phyloP scores from a whole-genome alignment of 2,329 filamentous ascomycete species.

The Pseudogymnoascus sp. region DNA sequence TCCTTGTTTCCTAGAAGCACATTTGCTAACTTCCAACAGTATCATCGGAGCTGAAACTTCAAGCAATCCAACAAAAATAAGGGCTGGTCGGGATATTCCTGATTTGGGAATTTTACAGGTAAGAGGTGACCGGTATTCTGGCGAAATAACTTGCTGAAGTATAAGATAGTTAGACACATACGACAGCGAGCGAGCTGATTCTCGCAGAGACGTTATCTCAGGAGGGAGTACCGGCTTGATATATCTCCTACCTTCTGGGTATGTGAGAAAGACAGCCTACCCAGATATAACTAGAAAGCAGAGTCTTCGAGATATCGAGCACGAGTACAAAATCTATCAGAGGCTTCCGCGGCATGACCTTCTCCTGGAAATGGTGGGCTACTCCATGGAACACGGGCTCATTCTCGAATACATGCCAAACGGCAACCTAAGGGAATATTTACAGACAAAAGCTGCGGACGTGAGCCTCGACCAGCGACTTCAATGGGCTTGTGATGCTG shows the following conservation, averaged over 20 bases:
- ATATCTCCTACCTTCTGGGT: conserved; percentile 11
- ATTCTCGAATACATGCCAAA: conserved; percentile 11
- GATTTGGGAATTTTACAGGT: no score
- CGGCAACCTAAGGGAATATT: conserved; percentile 10
- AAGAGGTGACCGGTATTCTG: no score
- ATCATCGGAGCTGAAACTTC: no score
- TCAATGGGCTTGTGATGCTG: conserved; percentile 11
- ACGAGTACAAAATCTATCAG: conserved; percentile 12
- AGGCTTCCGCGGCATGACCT: conserved; percentile 10
- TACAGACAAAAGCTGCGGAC: conserved; percentile 7
- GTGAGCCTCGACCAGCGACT: conserved; percentile 9
- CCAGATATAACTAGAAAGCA: conserved; percentile 8
- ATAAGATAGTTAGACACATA: no score
- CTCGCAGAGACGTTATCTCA: conserved; percentile 10
- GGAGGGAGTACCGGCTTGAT: conserved; percentile 11
- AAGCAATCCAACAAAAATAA: no score
- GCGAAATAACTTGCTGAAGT: no score
- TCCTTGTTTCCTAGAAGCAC: no score
- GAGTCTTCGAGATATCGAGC: conserved; percentile 11
- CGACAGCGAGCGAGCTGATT: not conserved
- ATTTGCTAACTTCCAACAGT: no score
- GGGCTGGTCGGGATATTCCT: no score
- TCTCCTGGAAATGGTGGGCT: conserved; percentile 11
- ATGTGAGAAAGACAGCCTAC: conserved; percentile 12
- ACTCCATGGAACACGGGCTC: conserved; percentile 8